Evolutionary conservation across 2,329 filamentous ascomycete genomes (phyloP).

Genomic region (Penicillium hordei): DNA sequence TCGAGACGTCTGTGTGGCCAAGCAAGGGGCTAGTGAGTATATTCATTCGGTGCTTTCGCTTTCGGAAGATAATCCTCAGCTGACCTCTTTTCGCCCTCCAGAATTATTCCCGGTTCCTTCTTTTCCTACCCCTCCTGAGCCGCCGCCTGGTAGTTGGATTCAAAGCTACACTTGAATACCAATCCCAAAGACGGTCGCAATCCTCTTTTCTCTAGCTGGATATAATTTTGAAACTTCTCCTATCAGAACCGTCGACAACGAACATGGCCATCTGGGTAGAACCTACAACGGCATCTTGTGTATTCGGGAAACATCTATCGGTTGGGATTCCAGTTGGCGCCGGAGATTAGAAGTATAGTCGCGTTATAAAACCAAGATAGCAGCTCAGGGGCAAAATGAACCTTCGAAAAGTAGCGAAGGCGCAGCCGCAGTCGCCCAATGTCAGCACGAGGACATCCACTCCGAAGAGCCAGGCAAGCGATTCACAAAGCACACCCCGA

Average conservation of each 20-base stretch:
- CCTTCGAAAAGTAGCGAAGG: constrained; percentile 17
- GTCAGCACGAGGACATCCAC: constrained; percentile 13
- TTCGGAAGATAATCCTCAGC: background rate
- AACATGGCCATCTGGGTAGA: constrained; percentile 27
- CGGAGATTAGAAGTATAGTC: constrained; percentile 18
- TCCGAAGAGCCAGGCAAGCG: constrained; percentile 19
- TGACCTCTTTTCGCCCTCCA: constrained; percentile 8
- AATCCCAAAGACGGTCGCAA: background rate
- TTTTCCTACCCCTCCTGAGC: constrained; percentile 13
- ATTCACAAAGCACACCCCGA: constrained; percentile 16
- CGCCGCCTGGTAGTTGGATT: background rate
- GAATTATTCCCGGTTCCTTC: constrained; percentile 2
- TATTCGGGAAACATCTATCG: constrained; percentile 16
- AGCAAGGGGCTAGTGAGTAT: constrained; percentile 12
- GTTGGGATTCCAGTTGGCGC: constrained; percentile 15
- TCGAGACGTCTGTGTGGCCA: constrained; percentile 6
- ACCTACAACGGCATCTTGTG: constrained; percentile 14
- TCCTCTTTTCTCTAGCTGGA: background rate
- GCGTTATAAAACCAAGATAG: background rate
- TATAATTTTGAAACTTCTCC: background rate
- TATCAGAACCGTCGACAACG: constrained; percentile 5
- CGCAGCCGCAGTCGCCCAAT: constrained; percentile 14
- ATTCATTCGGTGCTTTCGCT: background rate
- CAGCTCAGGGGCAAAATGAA: constrained; percentile 15
- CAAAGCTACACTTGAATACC: background rate